A percentile compares a stretch with the other conserved stretches of the same genome.
These are phyloP conservation scores for Passiflora organensis DNA, from an alignment of 345 rosid species.

Conservation along the genomic window DNA sequence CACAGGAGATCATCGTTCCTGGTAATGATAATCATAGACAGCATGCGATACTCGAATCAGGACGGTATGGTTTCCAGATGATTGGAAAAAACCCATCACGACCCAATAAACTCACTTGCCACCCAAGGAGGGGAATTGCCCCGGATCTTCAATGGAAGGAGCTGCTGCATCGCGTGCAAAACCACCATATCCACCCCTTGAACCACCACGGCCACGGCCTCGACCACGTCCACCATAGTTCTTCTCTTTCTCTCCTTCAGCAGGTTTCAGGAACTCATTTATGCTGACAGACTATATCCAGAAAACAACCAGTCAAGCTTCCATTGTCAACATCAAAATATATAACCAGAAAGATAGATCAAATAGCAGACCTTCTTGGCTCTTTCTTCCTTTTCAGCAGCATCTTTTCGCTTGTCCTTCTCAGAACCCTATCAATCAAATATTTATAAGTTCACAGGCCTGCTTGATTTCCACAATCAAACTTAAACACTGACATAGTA, in stretches of 20 bases:
- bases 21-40: conserved; percentile 17
- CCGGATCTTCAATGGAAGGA: conserved; percentile 68
- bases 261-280: conserved; percentile 93
- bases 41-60: conserved; percentile 12
- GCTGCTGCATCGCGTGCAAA: conserved; percentile 35
- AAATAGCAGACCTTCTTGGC: conserved; percentile 60
- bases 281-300: conserved; percentile 70
- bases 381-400: conserved; percentile 83
- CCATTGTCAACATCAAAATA: neutral
- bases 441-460: neutral
- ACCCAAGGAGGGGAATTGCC: conserved; percentile 88
- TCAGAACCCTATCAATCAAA: conserved; percentile 65
- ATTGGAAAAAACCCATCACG: conserved; percentile 1
- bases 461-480: neutral
- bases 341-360: neutral
- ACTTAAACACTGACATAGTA: neutral
- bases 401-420: conserved; percentile 91
- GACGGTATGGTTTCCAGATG: conserved; percentile 20
- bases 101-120: conserved; percentile 48
- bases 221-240: conserved; percentile 54
- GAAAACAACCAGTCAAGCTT: neutral
- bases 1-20: conserved; percentile 26
- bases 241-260: conserved; percentile 73
- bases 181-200: conserved; percentile 51
- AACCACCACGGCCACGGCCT: conserved; percentile 68